Evolutionary conservation across 805 yeast species (phyloP).

Genomic region (Candida gorgasii): DNA sequence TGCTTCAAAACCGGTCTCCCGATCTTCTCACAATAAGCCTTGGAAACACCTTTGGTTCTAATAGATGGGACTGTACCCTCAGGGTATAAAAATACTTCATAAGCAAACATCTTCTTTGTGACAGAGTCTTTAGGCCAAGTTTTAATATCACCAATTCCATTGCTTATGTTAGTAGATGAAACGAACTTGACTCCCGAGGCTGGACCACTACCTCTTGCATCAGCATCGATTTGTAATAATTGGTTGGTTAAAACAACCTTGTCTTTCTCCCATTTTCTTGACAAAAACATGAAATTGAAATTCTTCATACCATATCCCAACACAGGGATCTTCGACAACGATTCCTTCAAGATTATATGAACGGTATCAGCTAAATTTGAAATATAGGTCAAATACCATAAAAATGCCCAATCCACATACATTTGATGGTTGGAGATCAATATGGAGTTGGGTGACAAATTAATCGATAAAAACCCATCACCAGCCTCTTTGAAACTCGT

Average conservation of each 20-base stretch:
- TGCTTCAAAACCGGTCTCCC: conserved; percentile 54
- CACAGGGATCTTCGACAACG: conserved; percentile 68
- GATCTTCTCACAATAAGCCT: conserved; percentile 54
- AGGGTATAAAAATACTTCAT: conserved; percentile 79
- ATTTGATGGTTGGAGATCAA: conserved; percentile 90
- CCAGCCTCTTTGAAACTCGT: conserved; percentile 29
- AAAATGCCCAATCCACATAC: conserved; percentile 88
- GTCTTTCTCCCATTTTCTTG: conserved; percentile 86
- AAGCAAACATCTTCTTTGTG: conserved; percentile 35
- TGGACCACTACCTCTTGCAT: conserved; percentile 59
- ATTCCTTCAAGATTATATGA: conserved; percentile 72
- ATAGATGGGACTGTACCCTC: conserved; percentile 89
- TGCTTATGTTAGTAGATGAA: conserved; percentile 26
- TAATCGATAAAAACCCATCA: conserved; percentile 22
- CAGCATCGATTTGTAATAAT: conserved; percentile 58
- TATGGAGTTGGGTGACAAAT: conserved; percentile 54
- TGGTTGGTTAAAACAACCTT: conserved; percentile 55
- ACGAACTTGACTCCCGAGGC: conserved; percentile 41
- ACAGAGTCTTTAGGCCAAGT: conserved; percentile 35
- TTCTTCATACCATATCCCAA: conserved; percentile 84
- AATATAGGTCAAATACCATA: conserved; percentile 84
- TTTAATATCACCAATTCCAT: conserved; percentile 12
- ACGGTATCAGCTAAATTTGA: conserved; percentile 64
- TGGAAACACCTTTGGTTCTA: conserved; percentile 60
- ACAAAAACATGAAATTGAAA: conserved; percentile 74